These are phyloP conservation scores for Bipolaris victoriae DNA, from an alignment of 2,329 filamentous ascomycete genomes.

Conservation along the genomic window DNA sequence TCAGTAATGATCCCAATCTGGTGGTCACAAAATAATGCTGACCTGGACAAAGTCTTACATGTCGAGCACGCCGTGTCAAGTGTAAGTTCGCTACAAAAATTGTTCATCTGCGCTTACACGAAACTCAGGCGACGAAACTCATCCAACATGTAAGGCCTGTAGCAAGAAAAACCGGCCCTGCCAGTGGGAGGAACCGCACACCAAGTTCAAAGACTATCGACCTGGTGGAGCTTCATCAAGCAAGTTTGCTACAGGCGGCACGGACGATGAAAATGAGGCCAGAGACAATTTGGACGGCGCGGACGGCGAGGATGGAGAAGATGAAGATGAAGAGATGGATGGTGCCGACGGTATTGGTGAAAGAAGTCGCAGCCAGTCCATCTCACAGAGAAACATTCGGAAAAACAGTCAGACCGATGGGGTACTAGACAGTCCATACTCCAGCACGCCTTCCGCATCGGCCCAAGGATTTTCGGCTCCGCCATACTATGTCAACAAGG, in stretches of 20 bases:
- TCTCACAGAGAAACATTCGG: slow-evolving; percentile 23
- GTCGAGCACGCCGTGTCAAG: slow-evolving; percentile 41
- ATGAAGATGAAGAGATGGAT: slow-evolving; percentile 1
- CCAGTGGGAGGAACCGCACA: slow-evolving; percentile 38
- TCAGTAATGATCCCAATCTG: slow-evolving; percentile 23
- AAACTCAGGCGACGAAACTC: slow-evolving; percentile 36
- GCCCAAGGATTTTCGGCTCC: slow-evolving; percentile 23
- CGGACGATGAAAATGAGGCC: slow-evolving; percentile 17
- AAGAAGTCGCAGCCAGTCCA: slow-evolving; percentile 20
- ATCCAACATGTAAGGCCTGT: slow-evolving; percentile 40
- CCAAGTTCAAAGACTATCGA: slow-evolving; percentile 36
- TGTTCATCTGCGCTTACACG: slow-evolving; percentile 6
- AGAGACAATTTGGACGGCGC: slow-evolving; percentile 22
- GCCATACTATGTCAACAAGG: slow-evolving; percentile 11
- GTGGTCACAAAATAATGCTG: slow-evolving; percentile 6
- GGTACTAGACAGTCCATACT: slow-evolving; percentile 14
- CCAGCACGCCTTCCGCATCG: slow-evolving; percentile 20
- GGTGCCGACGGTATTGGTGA: slow-evolving; percentile 8
- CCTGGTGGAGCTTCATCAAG: slow-evolving; percentile 27
- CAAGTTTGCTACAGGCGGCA: slow-evolving; percentile 13
- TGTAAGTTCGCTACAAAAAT: slow-evolving; percentile 22
- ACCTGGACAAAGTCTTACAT: slow-evolving; percentile 31
- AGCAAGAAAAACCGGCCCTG: slow-evolving; percentile 41
- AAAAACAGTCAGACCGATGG: slow-evolving; percentile 20
- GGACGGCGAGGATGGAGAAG: slow-evolving; percentile 11